Conservation (phyloP, 768 basidiomycete genomes). For the Lactarius evosmus region DNA sequence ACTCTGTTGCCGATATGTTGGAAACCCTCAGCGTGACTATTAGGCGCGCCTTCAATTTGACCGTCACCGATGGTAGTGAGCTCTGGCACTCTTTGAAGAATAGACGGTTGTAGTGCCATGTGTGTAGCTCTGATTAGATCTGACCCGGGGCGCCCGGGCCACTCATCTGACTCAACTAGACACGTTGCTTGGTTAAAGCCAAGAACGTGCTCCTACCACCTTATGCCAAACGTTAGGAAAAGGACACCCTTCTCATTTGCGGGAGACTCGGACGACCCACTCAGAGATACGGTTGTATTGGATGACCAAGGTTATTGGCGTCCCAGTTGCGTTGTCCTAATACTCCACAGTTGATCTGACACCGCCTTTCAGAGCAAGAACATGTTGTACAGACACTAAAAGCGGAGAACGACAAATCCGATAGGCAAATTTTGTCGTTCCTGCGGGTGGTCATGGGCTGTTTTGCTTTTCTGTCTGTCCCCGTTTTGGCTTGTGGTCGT, state of each 20-base stretch:
- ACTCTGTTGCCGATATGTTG: conserved; percentile 37
- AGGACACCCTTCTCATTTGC: conserved; percentile 15
- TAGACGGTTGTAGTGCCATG: not conserved
- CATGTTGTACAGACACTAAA: conserved; percentile 51
- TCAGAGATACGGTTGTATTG: conserved; percentile 1
- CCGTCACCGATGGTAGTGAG: conserved; percentile 41
- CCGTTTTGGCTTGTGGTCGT: not conserved
- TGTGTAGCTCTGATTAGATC: not conserved
- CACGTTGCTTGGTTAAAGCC: too few species aligned
- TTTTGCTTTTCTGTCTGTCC: conserved; percentile 20
- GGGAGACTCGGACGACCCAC: not conserved
- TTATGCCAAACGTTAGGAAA: conserved; percentile 13
- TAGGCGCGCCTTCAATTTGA: conserved; percentile 62
- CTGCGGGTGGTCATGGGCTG: conserved; percentile 34
- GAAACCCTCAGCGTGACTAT: conserved; percentile 32
- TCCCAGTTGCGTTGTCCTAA: not conserved
- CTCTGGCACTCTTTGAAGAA: conserved; percentile 16
- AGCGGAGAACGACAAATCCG: conserved; percentile 42
- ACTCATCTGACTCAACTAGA: not conserved
- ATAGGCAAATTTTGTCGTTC: conserved; percentile 40
- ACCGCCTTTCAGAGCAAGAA: conserved; percentile 51
- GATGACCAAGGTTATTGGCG: conserved; percentile 16
- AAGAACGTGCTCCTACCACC: not conserved
- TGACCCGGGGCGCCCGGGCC: not conserved
- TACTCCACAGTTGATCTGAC: not conserved